Evolutionary conservation across 2,329 filamentous ascomycete species (phyloP), one percentile per base, ranked within the genome.

Genomic region (Cryphonectria naterciae): DNA sequence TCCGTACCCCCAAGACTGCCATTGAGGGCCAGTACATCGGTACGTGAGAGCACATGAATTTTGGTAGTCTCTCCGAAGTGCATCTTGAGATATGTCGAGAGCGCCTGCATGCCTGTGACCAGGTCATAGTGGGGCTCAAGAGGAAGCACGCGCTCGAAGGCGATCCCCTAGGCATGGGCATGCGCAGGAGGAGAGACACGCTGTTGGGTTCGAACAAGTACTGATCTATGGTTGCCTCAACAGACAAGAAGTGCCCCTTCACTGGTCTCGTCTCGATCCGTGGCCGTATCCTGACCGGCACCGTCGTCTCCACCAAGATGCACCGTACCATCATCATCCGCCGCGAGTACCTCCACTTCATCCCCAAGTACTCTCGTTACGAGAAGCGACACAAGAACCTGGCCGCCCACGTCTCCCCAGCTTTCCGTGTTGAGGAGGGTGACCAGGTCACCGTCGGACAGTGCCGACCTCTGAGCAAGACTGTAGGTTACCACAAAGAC

Each of bases 321-420:
- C 96, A 99, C 93, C 93, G 96, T 87, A 99, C 96, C 81, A 88
- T 98, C 84, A 92, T 99, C 88, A 97, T 99, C 90, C 96, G 96
- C 85, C 92, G 96, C 87, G 96, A 99, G 91, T 99, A 99, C 91
- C 94, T 99, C 75, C 96, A 99, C 90, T 99, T 93, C 88, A 93
- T 99, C 84, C 95, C 95, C 86, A 99, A 99, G 90, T 99, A 99
- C 92, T 90, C 93, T 84, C 93, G 96, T 92, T 99, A 99, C 87
- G 97, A 99, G 94, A 98, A 98, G 92, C 91, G 96, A 85, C 96
- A 99, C 93, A 98, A 98, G 93, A 99, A 99, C 92, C 90, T 99
- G 77, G 94, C 96, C 82, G 96, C 95, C 78, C 96, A 99, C 91
- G 95, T 98, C 81, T 98, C 95, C 77, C 96, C 96, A 80, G 95